Percentiles rank a stretch among this genome's conserved stretches.
These are phyloP conservation scores for Suillus cothurnatus DNA, from an alignment of 768 basidiomycete species.

Conservation along the genomic window DNA sequence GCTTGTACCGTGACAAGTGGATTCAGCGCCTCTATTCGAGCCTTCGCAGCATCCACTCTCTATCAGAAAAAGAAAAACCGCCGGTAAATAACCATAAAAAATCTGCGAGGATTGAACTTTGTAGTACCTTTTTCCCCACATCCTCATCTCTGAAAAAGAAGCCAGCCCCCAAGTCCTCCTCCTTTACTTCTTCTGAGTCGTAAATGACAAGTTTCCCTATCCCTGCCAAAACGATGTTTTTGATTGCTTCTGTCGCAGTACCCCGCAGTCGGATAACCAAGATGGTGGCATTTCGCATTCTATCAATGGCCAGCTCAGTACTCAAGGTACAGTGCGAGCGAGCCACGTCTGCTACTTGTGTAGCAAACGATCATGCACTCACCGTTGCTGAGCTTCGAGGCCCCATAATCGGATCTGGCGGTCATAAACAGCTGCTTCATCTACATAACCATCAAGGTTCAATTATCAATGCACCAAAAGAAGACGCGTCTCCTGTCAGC, in stretches of 20 bases:
- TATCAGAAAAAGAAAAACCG: slow-evolving; percentile 37
- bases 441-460: slow-evolving; percentile 26
- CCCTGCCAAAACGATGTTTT: slow-evolving; percentile 96
- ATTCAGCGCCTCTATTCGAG: slow-evolving; percentile 87
- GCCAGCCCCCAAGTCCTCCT: slow-evolving; percentile 88
- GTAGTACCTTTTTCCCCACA: slow-evolving; percentile 78
- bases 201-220: slow-evolving; percentile 88
- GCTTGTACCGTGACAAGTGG: slow-evolving; percentile 86
- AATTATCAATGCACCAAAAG: slow-evolving; percentile 3
- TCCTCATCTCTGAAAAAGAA: slow-evolving; percentile 96
- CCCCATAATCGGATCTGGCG: slow-evolving; percentile 98
- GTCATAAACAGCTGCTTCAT: slow-evolving; percentile 88
- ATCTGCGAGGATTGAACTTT: slow-evolving; percentile 24
- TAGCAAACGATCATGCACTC: slow-evolving; percentile 19
- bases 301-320: slow-evolving; percentile 32
- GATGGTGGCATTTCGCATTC: slow-evolving; percentile 94
- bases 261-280: slow-evolving; percentile 78
- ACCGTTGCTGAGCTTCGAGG: slow-evolving; percentile 96
- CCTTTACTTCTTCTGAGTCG: slow-evolving; percentile 72
- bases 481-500: slow-evolving; percentile 9
- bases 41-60: slow-evolving; percentile 85
- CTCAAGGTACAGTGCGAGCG: slow-evolving; percentile 13
- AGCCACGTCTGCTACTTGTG: neutral
- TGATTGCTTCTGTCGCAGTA: slow-evolving; percentile 91
- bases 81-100: slow-evolving; percentile 45